Evolutionary conservation across 176 grass and related monocot genomes (phyloP).

Genomic region (Musa acuminata): DNA sequence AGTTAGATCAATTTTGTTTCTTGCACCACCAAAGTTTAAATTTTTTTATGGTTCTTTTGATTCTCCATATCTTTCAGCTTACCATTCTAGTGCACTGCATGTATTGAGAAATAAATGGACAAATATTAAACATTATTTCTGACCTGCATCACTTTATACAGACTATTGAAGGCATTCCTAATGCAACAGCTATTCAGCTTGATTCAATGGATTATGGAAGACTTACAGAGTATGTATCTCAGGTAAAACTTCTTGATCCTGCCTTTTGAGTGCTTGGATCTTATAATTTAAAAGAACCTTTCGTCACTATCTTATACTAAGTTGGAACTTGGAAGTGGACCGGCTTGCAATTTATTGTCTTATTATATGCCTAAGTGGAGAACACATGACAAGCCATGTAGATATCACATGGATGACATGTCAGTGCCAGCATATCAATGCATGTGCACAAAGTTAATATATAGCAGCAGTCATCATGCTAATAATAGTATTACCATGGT

Average conservation of each 20-base stretch:
- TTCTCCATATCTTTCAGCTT: background rate
- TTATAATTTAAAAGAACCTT: background rate
- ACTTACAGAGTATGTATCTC: conserved; percentile 56
- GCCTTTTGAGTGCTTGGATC: background rate
- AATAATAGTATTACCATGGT: background rate
- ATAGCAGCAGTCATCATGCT: background rate
- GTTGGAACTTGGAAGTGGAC: background rate
- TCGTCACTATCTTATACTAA: background rate
- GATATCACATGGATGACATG: background rate
- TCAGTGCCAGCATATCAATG: background rate
- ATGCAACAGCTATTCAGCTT: conserved; percentile 70
- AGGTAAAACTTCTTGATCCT: conserved; percentile 37
- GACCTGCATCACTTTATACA: conserved; percentile 32
- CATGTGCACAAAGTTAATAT: background rate
- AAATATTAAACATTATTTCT: conserved; percentile 9
- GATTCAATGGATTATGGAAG: conserved; percentile 61
- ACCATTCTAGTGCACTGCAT: background rate
- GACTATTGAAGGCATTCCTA: conserved; percentile 70
- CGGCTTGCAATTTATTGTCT: background rate
- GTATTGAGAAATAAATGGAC: background rate
- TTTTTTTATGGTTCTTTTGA: background rate
- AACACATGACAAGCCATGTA: background rate
- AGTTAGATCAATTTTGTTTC: background rate
- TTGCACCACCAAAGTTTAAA: background rate
- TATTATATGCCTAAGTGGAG: background rate